Evolutionary conservation across 257 asterid genomes (phyloP).

Genomic region (Ligustrum vulgare): DNA sequence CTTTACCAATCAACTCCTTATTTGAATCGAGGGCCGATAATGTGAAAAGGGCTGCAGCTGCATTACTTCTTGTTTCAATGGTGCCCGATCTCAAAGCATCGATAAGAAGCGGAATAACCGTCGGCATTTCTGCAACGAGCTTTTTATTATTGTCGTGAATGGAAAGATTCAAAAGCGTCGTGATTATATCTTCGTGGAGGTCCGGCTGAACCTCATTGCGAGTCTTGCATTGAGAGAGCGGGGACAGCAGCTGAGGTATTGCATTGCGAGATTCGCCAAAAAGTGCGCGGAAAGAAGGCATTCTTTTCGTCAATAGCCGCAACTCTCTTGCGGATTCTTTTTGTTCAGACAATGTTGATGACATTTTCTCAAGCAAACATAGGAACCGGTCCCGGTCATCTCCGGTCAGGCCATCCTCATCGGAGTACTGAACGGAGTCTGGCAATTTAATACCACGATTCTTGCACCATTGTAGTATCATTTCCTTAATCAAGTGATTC

Average conservation of each 20-base stretch:
- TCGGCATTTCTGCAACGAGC: slow-evolving; percentile 78
- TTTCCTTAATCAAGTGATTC: slow-evolving; percentile 60
- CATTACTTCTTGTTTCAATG: slow-evolving; percentile 70
- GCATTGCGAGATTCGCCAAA: slow-evolving; percentile 64
- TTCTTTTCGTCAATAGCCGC: slow-evolving; percentile 61
- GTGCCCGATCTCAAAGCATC: slow-evolving; percentile 65
- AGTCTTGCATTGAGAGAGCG: slow-evolving; percentile 44
- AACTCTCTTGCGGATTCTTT: slow-evolving; percentile 74
- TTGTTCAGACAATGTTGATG: slow-evolving; percentile 54
- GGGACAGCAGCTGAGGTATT: slow-evolving; percentile 59
- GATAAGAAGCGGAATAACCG: slow-evolving; percentile 63
- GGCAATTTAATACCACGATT: slow-evolving; percentile 56
- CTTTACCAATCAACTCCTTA: slow-evolving; percentile 68
- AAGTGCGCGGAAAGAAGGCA: slow-evolving; percentile 76
- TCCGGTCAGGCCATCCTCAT: slow-evolving; percentile 56
- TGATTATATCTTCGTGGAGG: slow-evolving; percentile 83
- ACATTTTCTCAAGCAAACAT: slow-evolving; percentile 55
- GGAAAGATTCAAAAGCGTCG: slow-evolving; percentile 76
- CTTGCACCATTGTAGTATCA: slow-evolving; percentile 79
- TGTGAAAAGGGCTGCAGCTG: slow-evolving; percentile 89
- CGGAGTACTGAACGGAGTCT: slow-evolving; percentile 36
- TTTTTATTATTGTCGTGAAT: slow-evolving; percentile 84
- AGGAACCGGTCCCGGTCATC: slow-evolving; percentile 58
- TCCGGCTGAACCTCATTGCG: slow-evolving; percentile 33
- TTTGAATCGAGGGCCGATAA: slow-evolving; percentile 75